Percentiles rank a stretch among this genome's conserved stretches.
Evolutionary conservation across 106 monocot genomes (phyloP).

Genomic region (Allium sativum): DNA sequence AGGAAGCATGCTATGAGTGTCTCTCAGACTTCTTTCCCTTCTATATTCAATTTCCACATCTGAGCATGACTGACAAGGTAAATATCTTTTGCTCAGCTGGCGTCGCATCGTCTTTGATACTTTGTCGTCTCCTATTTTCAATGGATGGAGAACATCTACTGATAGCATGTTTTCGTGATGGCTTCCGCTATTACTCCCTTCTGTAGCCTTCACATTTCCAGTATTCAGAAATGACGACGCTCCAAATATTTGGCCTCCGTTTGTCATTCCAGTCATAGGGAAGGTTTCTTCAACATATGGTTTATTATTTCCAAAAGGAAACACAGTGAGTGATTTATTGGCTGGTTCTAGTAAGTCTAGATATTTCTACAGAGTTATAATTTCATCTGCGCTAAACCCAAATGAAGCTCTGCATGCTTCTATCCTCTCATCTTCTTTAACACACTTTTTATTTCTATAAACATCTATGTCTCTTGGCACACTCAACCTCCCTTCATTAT

Average conservation of each 20-base stretch:
- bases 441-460: conserved; percentile 31
- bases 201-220: conserved; percentile 6
- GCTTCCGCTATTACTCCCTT: conserved; percentile 8
- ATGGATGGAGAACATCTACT: neutral
- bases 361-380: conserved; percentile 52
- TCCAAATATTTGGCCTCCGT: conserved; percentile 15
- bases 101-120: conserved; percentile 16
- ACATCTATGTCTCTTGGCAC: conserved; percentile 30
- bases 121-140: conserved; percentile 18
- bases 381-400: conserved; percentile 94
- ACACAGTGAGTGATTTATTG: conserved; percentile 78
- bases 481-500: conserved; percentile 29
- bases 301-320: conserved; percentile 35
- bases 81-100: conserved; percentile 38
- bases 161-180: neutral
- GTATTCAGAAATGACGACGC: conserved; percentile 5
- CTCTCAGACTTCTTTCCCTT: conserved; percentile 77
- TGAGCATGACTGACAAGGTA: conserved; percentile 43
- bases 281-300: conserved; percentile 17
- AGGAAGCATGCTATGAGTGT: conserved; percentile 32
- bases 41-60: conserved; percentile 95
- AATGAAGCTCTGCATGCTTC: conserved; percentile 98
- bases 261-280: conserved; percentile 14
- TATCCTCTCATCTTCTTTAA: conserved; percentile 71
- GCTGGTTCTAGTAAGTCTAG: conserved; percentile 48